Evolutionary conservation across 306 rosid genomes (phyloP).

Genomic region (Erythrophleum fordii): DNA sequence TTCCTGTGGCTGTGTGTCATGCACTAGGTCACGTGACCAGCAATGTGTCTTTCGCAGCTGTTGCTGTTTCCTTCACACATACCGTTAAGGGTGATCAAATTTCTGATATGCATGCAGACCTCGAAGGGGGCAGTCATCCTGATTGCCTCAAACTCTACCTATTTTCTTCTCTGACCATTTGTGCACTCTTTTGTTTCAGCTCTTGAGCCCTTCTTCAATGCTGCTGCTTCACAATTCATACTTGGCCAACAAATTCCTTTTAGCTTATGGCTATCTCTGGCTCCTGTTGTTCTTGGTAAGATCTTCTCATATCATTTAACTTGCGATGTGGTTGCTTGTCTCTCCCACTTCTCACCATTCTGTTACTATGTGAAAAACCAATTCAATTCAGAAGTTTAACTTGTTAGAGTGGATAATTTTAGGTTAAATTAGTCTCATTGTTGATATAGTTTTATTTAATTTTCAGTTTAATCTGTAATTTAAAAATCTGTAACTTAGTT

Average conservation of each 20-base stretch:
- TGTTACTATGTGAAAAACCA: too few relatives aligned
- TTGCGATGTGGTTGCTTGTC: background rate
- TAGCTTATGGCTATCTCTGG: constrained; percentile 84
- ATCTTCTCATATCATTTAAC: background rate
- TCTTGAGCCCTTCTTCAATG: constrained; percentile 94
- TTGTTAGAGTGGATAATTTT: too few relatives aligned
- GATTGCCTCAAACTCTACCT: constrained; percentile 1
- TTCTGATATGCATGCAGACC: background rate
- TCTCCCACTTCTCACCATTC: background rate
- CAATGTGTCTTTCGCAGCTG: constrained; percentile 97
- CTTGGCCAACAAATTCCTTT: constrained; percentile 84
- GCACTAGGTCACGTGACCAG: constrained; percentile 95
- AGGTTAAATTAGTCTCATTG: too few relatives aligned
- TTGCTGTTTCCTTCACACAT: constrained; percentile 96
- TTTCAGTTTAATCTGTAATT: too few relatives aligned
- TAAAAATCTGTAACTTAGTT: too few relatives aligned
- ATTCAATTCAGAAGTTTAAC: too few relatives aligned
- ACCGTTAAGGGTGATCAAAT: constrained; percentile 73
- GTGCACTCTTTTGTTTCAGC: constrained; percentile 55
- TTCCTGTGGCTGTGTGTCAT: constrained; percentile 90
- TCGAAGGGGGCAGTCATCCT: too few relatives aligned
- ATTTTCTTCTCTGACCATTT: constrained; percentile 17
- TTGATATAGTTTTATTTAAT: too few relatives aligned
- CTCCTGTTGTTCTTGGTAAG: constrained; percentile 93
- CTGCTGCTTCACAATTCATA: constrained; percentile 92